Base-by-base conservation (phyloP, 768 basidiomycete genomes). In the Pulveroboletus ravenelii region DNA sequence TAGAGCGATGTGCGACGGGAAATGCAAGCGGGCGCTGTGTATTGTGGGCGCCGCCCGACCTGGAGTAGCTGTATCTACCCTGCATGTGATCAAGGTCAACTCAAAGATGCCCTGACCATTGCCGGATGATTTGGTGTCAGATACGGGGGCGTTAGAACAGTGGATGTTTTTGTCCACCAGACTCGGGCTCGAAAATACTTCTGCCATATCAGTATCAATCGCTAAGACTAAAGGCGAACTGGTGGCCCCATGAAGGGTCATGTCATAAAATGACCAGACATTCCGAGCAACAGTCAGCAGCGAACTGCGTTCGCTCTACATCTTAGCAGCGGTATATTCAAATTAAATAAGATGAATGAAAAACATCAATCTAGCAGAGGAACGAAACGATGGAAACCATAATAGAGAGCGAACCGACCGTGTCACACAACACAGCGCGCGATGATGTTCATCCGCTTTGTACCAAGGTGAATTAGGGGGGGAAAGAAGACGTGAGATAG, bases 1-100 rank as follows among this genome's bases (percentile, higher is more conserved):
- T 88, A 3, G 88, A 87, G 59, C 78, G 90, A 25, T 85, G 76
- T 20, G 89, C 77, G 4, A 88, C 79, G 40, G 90, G 89, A 18
- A 92, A 89, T 60, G 90, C 66, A 2, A 87, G 82, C 52, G 90
- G 90, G 25, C 76, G 86, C 47, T 91, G 89, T 63, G 78, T 87
- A 12, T 68, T 93, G 10, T 93, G 90, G 90, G 88, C 84, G 29
- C 79, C 78, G 9, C 49, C 62, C 9, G 56, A 66, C 31, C 45
- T 46, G 39, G 56, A 53, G 35, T 59, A 27, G 49, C 18, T 37
- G 3, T 36, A 32, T 13, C 7, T 5, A 5, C 3, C 10, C 1
- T 27, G n/a, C n/a, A 5, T 31, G 5, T 18, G 12, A 32, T 12
- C 2, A 23, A 23, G 20, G 6, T 27, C 6, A 27, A 27, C 25